These are phyloP conservation scores for Bryum argenteum DNA, from an alignment of 225 moss, liverwort and hornwort species.

Conservation along the genomic window DNA sequence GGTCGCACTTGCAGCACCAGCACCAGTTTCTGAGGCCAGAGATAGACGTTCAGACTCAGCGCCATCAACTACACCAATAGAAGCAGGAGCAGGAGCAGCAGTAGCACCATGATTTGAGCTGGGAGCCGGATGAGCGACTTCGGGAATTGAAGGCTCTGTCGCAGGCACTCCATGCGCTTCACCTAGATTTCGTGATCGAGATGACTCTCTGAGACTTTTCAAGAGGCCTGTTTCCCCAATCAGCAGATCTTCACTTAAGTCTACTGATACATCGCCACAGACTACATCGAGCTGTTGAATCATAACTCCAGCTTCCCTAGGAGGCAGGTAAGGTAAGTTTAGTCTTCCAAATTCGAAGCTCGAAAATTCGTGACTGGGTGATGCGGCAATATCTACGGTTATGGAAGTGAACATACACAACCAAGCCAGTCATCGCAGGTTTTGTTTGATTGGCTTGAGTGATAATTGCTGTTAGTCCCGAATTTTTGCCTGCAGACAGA, in stretches of 20 bases:
- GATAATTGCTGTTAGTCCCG: background rate
- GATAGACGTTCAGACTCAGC: constrained; percentile 29
- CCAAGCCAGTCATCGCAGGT: constrained; percentile 1
- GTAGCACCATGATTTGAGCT: constrained; percentile 31
- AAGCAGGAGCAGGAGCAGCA: constrained; percentile 31
- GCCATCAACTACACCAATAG: constrained; percentile 17
- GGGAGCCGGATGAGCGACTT: constrained; percentile 24
- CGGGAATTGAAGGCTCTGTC: constrained; percentile 24
- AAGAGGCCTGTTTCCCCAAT: constrained; percentile 68
- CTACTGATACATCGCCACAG: constrained; percentile 76
- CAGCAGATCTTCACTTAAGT: constrained; percentile 79
- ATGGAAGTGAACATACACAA: background rate
- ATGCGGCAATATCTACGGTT: constrained; percentile 4
- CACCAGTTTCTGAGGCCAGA: constrained; percentile 26
- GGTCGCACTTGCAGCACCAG: constrained; percentile 26
- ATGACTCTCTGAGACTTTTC: constrained; percentile 49
- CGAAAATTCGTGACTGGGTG: constrained; percentile 10
- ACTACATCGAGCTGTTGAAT: constrained; percentile 69
- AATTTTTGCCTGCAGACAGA: background rate
- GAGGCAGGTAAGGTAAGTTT: constrained; percentile 30
- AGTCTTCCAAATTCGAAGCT: constrained; percentile 27
- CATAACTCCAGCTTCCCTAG: constrained; percentile 71
- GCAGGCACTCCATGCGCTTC: constrained; percentile 35
- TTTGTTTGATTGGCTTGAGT: constrained; percentile 2
- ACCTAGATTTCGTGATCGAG: constrained; percentile 33